Base-by-base conservation (phyloP, 352 stramenopile genomes). In the Phytophthora pini region DNA sequence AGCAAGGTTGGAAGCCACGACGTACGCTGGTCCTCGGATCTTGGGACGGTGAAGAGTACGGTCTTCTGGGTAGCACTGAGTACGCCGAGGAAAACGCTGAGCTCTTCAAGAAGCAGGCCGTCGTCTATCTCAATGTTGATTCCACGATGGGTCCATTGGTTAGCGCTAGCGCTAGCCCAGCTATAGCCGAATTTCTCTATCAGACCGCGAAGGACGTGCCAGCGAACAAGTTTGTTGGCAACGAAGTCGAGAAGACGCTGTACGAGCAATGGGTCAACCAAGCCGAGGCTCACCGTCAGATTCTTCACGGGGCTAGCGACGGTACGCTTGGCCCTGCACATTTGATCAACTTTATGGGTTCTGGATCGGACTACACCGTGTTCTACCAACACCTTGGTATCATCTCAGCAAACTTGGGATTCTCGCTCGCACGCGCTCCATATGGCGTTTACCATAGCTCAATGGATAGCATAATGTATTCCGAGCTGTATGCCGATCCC, bases 111-210 rank as follows among this genome's bases (percentile, higher is more conserved):
- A 56, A 80, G 58, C 68, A 93, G 9, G 82, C 84, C 0, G 74
- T 90, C 0, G 82, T 79, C 2, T 97, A 97, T 52, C 71, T 97
- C 43, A 97, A 97, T 65, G 87, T 95, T 2, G 91, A 97, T 54
- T 78, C 68, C 11, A 81, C 93, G n/a, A 79, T 79, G 10, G 91
- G 89, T 11, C 61, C 79, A 17, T 50, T 74, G n/a, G 74, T 97
- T 11, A 65, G 73, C 5, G 87, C 84, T 5, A 72, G 65, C 15
- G 75, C 75, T 11, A 92, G 79, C 27, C 89, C 88, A n/a, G 86
- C 88, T 15, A 82, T 97, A 52, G 76, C 81, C 9, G 54, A 77
- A 10, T 75, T 93, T 36, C 71, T 94, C 8, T 53, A 81, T 31
- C 60, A 90, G 6, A 84, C 88, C 0, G 71, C 87, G 17, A 76